Conservation (phyloP, 257 asterid genomes). For the Eustoma russellianum region DNA sequence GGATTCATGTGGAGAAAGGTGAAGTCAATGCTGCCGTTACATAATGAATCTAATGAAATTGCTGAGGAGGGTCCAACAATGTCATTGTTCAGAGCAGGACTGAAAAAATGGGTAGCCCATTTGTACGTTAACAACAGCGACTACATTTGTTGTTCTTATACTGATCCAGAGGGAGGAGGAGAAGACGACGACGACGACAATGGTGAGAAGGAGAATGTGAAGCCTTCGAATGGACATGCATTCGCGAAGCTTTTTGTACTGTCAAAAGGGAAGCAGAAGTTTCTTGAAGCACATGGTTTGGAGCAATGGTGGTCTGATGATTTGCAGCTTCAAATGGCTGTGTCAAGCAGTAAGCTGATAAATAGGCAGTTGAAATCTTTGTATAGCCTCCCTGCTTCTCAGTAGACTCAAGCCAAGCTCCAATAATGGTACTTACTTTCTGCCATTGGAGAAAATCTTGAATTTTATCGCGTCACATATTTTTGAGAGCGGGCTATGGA, state of each 20-base stretch:
- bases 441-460: not conserved
- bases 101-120: constrained; percentile 80
- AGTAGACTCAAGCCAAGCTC: constrained; percentile 34
- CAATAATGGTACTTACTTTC: not conserved
- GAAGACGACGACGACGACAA: constrained; percentile 13
- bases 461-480: too few relatives aligned
- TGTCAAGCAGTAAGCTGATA: constrained; percentile 72
- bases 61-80: constrained; percentile 14
- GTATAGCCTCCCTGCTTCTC: constrained; percentile 52
- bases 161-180: constrained; percentile 30
- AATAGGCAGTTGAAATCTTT: constrained; percentile 83
- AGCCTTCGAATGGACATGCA: constrained; percentile 23
- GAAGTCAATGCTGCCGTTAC: constrained; percentile 47
- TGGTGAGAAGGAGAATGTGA: constrained; percentile 58
- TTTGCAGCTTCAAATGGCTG: constrained; percentile 67
- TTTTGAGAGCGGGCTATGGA: too few relatives aligned
- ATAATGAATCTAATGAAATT: constrained; percentile 17
- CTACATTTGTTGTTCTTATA: constrained; percentile 83
- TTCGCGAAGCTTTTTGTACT: constrained; percentile 72
- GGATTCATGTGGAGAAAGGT: constrained; percentile 68
- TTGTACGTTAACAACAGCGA: constrained; percentile 84
- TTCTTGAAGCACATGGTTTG: constrained; percentile 90
- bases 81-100: constrained; percentile 11
- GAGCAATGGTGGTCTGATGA: constrained; percentile 99
- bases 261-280: constrained; percentile 88